Evolutionary conservation across 805 yeast species (phyloP).

Genomic region (Saccharomycopsis malanga): DNA sequence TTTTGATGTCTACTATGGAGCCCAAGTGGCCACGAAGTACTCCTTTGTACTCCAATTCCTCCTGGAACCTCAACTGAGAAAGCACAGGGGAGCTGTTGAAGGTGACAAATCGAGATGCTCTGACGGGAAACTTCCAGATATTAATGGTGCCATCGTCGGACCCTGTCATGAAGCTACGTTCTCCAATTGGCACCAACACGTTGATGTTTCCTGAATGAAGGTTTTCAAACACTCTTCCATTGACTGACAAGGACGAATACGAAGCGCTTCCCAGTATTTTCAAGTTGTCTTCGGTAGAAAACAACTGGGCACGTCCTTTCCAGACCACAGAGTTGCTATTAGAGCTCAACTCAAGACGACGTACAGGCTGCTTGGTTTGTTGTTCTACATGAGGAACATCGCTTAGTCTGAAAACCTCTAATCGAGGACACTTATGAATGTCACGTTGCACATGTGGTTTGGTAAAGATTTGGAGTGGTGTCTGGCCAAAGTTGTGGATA

Average conservation of each 20-base stretch:
- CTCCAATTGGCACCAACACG: conserved; percentile 35
- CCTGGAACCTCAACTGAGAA: conserved; percentile 23
- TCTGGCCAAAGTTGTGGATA: conserved; percentile 89
- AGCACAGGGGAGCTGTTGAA: conserved; percentile 21
- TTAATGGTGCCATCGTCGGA: conserved; percentile 54
- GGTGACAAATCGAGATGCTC: conserved; percentile 23
- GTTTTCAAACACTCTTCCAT: conserved; percentile 37
- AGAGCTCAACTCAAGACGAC: conserved; percentile 38
- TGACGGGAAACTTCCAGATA: conserved; percentile 43
- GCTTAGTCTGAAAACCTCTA: conserved; percentile 29
- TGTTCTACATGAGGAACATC: conserved; percentile 38
- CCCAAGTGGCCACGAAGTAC: conserved; percentile 53
- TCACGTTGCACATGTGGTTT: conserved; percentile 57
- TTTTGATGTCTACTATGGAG: conserved; percentile 39
- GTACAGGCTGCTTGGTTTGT: conserved; percentile 35
- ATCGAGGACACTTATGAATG: conserved; percentile 31
- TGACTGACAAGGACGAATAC: conserved; percentile 28
- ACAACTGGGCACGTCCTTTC: conserved; percentile 41
- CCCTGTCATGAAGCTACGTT: conserved; percentile 40
- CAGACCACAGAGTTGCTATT: conserved; percentile 35
- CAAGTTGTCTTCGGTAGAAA: conserved; percentile 24
- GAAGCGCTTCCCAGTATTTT: conserved; percentile 14
- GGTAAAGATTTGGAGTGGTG: conserved; percentile 66
- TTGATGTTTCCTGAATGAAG: conserved; percentile 37
- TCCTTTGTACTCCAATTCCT: conserved; percentile 34